These are phyloP conservation scores for Aspergillus incahuasiensis DNA, from an alignment of 495 filamentous ascomycete genomes.

Conservation along the genomic window DNA sequence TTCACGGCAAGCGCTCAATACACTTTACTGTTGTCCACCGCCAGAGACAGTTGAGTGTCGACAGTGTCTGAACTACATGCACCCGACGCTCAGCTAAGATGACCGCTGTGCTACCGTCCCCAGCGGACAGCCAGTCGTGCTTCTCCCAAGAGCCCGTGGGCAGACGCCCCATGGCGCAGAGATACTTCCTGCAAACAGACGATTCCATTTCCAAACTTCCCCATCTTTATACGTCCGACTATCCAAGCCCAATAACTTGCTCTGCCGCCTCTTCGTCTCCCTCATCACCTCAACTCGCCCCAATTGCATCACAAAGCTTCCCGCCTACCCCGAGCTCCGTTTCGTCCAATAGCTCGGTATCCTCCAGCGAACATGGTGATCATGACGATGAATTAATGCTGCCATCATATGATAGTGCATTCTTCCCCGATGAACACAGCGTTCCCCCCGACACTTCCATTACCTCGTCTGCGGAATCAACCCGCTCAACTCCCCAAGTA, in stretches of 20 bases:
- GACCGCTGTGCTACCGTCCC: constrained; percentile 41
- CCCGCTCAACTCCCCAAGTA: constrained; percentile 16
- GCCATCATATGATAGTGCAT: constrained; percentile 50
- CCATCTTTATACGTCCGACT: constrained; percentile 31
- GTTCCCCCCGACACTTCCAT: constrained; percentile 21
- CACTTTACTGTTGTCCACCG: neutral
- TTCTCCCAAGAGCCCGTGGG: constrained; percentile 37
- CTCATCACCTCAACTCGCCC: constrained; percentile 38
- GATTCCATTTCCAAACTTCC: constrained; percentile 31
- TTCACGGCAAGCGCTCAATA: neutral
- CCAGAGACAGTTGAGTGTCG: neutral
- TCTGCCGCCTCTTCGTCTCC: constrained; percentile 36
- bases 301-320: constrained; percentile 19
- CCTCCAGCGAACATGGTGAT: constrained; percentile 50
- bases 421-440: constrained; percentile 15
- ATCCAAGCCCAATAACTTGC: constrained; percentile 28
- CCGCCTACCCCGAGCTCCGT: constrained; percentile 53
- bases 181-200: constrained; percentile 37
- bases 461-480: constrained; percentile 15
- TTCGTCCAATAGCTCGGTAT: constrained; percentile 45
- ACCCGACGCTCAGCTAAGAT: constrained; percentile 23
- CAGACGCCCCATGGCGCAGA: constrained; percentile 38
- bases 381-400: constrained; percentile 55
- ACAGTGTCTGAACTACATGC: neutral
- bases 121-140: constrained; percentile 33